phyloP scores from a whole-genome alignment of 306 rosid species.

The Pyrus betulifolia region DNA sequence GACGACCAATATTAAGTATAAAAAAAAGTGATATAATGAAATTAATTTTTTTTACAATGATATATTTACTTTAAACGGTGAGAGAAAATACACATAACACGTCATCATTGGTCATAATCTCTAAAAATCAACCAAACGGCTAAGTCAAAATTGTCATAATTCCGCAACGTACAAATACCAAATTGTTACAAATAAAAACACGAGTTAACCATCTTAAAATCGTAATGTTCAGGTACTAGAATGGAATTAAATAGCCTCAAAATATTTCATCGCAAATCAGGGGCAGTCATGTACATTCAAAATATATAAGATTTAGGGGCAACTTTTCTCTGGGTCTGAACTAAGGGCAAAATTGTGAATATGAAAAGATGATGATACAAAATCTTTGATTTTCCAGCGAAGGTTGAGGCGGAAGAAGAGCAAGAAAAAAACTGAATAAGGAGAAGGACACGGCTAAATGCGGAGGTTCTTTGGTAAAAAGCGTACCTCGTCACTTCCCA shows the following conservation, averaged over 20 bases:
- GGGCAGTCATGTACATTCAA: not conserved
- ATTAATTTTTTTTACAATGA: too few species aligned
- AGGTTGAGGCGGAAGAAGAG: conserved; percentile 5
- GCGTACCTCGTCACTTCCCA: not conserved
- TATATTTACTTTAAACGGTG: not conserved
- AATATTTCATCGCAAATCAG: not conserved
- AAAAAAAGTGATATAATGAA: too few species aligned
- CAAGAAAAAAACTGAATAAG: not conserved
- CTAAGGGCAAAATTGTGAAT: not conserved
- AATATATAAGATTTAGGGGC: not conserved
- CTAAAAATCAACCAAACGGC: too few species aligned
- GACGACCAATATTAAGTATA: not conserved
- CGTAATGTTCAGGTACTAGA: not conserved
- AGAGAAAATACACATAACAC: not conserved
- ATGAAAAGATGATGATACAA: not conserved
- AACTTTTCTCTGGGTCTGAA: not conserved
- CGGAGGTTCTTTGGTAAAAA: conserved; percentile 2
- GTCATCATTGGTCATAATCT: too few species aligned
- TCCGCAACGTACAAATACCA: not conserved
- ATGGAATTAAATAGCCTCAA: not conserved
- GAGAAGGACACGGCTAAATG: conserved; percentile 15
- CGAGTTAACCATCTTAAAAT: not conserved
- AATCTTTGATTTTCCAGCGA: not conserved
- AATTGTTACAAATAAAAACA: not conserved
- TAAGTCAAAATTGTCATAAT: not conserved